Conservation (phyloP, 192 early-diverging fungal species). For the Coemansia sp. region DNA sequence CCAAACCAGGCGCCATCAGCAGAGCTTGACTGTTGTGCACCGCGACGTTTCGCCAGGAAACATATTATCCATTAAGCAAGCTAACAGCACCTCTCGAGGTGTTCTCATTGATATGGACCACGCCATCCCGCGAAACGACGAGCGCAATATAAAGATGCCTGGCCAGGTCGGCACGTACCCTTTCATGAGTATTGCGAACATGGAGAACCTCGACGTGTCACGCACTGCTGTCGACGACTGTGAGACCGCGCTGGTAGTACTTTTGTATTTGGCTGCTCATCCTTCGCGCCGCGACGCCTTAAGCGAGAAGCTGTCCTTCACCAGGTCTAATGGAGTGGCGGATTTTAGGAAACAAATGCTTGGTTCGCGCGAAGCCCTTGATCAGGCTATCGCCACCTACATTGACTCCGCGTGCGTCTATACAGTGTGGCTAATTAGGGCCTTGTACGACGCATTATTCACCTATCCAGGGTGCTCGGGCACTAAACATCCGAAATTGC, state of each 20-base stretch:
- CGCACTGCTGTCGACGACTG: conserved; percentile 51
- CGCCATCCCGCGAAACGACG: conserved; percentile 14
- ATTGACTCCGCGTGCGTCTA: too few species aligned
- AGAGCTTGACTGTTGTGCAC: too few species aligned
- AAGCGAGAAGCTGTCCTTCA: conserved; percentile 10
- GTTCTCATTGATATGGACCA: conserved; percentile 53
- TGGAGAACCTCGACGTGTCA: conserved; percentile 46
- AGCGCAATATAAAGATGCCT: conserved; percentile 21
- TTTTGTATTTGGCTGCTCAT: conserved; percentile 37
- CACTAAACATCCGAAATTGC: too few species aligned
- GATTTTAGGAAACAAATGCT: too few species aligned
- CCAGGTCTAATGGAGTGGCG: too few species aligned
- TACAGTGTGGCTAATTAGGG: too few species aligned
- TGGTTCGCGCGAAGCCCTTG: too few species aligned
- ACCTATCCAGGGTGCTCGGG: too few species aligned
- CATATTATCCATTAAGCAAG: conserved; percentile 33
- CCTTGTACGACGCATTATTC: too few species aligned
- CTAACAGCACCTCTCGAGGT: conserved; percentile 23
- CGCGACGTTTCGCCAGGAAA: conserved; percentile 53
- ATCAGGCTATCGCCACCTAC: too few species aligned
- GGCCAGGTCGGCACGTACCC: conserved; percentile 42
- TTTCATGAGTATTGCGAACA: conserved; percentile 53
- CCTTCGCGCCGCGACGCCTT: conserved; percentile 23
- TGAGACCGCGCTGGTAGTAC: conserved; percentile 38
- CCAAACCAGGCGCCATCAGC: too few species aligned